These are phyloP conservation scores for Ottelia alismoides DNA, from an alignment of 106 monocot genomes.

Conservation along the genomic window DNA sequence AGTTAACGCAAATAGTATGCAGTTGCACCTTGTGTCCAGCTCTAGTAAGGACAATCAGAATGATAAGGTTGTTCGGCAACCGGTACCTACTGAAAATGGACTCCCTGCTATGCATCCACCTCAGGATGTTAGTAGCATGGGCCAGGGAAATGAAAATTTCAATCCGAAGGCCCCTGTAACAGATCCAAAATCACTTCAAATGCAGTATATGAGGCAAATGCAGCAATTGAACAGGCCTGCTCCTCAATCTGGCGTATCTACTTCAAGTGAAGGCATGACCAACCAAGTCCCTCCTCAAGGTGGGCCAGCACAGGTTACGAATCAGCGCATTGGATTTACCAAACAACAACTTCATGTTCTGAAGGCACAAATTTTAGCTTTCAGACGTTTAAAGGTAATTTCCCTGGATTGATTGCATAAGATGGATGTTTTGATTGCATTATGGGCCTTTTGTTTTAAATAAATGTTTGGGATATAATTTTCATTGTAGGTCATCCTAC, in stretches of 20 bases:
- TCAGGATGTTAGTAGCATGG: slow-evolving; percentile 31
- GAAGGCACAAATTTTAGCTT: slow-evolving; percentile 97
- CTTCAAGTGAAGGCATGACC: slow-evolving; percentile 17
- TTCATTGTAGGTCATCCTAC: background rate
- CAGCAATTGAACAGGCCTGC: slow-evolving; percentile 29
- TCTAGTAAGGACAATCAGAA: slow-evolving; percentile 28
- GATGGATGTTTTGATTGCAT: background rate
- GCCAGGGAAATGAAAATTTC: slow-evolving; percentile 23
- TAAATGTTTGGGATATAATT: no score
- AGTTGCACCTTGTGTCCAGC: slow-evolving; percentile 25
- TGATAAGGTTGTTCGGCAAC: slow-evolving; percentile 26
- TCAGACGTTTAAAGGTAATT: slow-evolving; percentile 81
- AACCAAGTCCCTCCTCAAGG: slow-evolving; percentile 23
- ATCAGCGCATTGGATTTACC: slow-evolving; percentile 55
- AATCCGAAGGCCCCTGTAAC: slow-evolving; percentile 16
- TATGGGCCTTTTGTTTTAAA: no score
- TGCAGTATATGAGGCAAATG: slow-evolving; percentile 32
- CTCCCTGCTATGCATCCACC: slow-evolving; percentile 24
- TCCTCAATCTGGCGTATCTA: slow-evolving; percentile 13
- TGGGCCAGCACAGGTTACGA: slow-evolving; percentile 15
- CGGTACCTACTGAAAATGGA: slow-evolving; percentile 21
- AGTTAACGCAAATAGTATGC: slow-evolving; percentile 25
- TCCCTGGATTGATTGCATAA: background rate
- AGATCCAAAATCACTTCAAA: slow-evolving; percentile 26
- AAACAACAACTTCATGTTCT: slow-evolving; percentile 91